phyloP scores from a whole-genome alignment of 2,329 filamentous ascomycete genomes.

The Hypoxylon sp. region DNA sequence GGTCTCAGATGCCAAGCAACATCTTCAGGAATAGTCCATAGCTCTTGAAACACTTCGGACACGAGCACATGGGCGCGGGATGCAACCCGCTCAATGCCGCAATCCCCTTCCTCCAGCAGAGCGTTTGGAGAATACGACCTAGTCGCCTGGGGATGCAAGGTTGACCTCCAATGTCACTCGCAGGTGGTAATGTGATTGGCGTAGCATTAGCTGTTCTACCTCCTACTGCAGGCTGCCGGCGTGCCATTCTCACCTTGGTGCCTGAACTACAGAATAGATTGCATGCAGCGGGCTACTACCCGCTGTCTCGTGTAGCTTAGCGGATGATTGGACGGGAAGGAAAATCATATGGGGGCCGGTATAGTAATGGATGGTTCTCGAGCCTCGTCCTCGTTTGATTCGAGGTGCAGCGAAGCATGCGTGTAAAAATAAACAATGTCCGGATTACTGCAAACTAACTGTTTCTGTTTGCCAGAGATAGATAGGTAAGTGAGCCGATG shows the following conservation, averaged over 20 bases:
- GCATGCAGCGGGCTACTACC: constrained; percentile 33
- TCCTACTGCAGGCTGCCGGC: constrained; percentile 17
- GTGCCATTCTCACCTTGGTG: constrained; percentile 23
- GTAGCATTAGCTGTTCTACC: constrained; percentile 11
- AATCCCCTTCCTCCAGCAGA: constrained; percentile 11
- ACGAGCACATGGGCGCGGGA: constrained; percentile 32
- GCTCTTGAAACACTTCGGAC: constrained; percentile 25
- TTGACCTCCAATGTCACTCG: constrained; percentile 4
- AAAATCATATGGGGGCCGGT: constrained; percentile 8
- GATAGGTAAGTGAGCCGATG: background rate
- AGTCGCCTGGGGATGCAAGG: constrained; percentile 10
- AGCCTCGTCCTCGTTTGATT: constrained; percentile 17
- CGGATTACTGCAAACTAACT: background rate
- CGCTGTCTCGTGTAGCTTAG: constrained; percentile 19
- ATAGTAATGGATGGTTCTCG: constrained; percentile 12
- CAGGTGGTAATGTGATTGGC: constrained; percentile 7
- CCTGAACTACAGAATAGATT: constrained; percentile 30
- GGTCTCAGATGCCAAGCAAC: constrained; percentile 17
- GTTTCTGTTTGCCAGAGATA: background rate
- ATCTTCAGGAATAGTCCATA: constrained; percentile 14
- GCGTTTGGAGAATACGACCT: constrained; percentile 9
- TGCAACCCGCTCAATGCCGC: constrained; percentile 28
- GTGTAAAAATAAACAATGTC: constrained; percentile 14
- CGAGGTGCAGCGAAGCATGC: background rate
- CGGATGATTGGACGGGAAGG: constrained; percentile 25